Base-by-base conservation (phyloP, 352 stramenopile species). In the Phytophthora citrophthora region DNA sequence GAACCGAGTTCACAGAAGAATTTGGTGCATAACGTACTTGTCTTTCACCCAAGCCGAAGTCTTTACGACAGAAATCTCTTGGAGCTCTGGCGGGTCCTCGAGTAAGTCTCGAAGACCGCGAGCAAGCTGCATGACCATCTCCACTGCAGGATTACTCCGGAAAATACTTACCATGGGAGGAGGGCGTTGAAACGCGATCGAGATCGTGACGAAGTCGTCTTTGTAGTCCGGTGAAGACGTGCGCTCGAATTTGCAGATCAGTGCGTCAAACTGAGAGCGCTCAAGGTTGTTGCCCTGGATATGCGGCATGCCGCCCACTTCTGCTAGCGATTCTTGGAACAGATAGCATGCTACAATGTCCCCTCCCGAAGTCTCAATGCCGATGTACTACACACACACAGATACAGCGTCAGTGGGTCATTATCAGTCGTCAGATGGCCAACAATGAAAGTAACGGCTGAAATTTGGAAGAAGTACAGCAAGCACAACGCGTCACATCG, bases 201-300 rank as follows among this genome's bases (percentile, higher is more conserved):
- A 94, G 62, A 94, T 93, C 43, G 83, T 77, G 56, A 94, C 83
- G 45, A 83, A 87, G 36, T 93, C 88, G 43, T 91, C 78, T 20
- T 85, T 80, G 34, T 86, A 86, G 34, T 94, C 82, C 9, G 74
- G 70, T 1, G 71, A 83, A 0, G 69, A 79, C 2, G 87, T 77
- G 20, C 82, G 84, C 44, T 96, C 88, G 48, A 96, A 96, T 50
- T 94, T 96, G 60, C 84, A 91, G 47, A 96, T 89, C 5, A 96
- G 56, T 16, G 83, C 86, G 48, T 96, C 86, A 41, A 96, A 93
- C 44, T 93, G 88, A 23, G 86, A 92, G 18, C 86, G 82, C 40
- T 94, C 88, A 27, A 94, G 71, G 53, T 90, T 93, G 49, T 86
- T 85, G 23, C 76, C 83, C 32, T 88, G 80, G 36, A 89, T 94